phyloP scores from a whole-genome alignment of 2,329 filamentous ascomycete genomes.

The Aureobasidium zeae region DNA sequence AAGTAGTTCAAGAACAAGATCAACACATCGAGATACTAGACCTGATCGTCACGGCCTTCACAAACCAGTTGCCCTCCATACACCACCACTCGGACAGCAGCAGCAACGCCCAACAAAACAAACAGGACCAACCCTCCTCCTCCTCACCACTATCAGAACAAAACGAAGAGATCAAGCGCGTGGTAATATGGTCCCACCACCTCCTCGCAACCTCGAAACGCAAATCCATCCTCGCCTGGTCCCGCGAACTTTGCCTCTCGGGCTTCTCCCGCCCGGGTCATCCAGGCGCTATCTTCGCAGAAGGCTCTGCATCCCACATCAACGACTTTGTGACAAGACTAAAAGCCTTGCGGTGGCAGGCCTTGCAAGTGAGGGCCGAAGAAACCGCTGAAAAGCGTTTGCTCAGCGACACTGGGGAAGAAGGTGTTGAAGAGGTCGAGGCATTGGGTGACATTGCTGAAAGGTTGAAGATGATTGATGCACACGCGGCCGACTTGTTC shows the following conservation, averaged over 20 bases:
- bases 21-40: conserved; percentile 16
- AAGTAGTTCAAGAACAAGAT: conserved; percentile 5
- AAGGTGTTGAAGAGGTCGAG: conserved; percentile 17
- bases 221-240: conserved; percentile 17
- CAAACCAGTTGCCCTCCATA: not conserved
- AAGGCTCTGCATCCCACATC: conserved; percentile 15
- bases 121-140: too few relatives aligned
- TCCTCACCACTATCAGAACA: too few relatives aligned
- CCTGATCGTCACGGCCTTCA: conserved; percentile 14
- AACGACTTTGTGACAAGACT: conserved; percentile 18
- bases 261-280: conserved; percentile 18
- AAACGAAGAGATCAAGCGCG: conserved; percentile 14
- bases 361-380: conserved; percentile 17
- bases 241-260: conserved; percentile 14
- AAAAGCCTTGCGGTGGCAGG: conserved; percentile 18
- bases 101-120: not conserved
- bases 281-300: conserved; percentile 17
- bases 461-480: conserved; percentile 11
- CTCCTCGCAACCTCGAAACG: conserved; percentile 19
- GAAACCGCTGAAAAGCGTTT: conserved; percentile 7
- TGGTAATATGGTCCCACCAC: conserved; percentile 19
- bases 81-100: not conserved
- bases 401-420: conserved; percentile 5
- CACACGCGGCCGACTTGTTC: conserved; percentile 15
- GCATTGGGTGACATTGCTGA: conserved; percentile 16